Evolutionary conservation across 352 stramenopile genomes (phyloP).

Genomic region (Phytophthora sp.): DNA sequence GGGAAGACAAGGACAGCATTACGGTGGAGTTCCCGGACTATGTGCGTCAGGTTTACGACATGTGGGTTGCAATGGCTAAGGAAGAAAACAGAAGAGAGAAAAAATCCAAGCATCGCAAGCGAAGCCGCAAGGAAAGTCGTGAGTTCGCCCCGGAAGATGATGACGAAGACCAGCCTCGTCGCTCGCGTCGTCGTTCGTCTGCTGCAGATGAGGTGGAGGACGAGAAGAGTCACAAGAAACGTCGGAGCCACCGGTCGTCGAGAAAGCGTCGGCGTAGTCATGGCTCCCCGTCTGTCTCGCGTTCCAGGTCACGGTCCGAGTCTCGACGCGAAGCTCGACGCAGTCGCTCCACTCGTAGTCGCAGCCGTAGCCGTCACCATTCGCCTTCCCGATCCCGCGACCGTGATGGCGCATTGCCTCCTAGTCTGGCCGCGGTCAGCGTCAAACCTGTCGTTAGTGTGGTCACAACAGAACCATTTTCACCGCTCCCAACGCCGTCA

Average conservation of each 20-base stretch:
- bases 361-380: slow-evolving; percentile 38
- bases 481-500: slow-evolving; percentile 20
- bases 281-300: slow-evolving; percentile 41
- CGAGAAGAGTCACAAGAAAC: slow-evolving; percentile 39
- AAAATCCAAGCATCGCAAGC: slow-evolving; percentile 25
- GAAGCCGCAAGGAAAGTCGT: slow-evolving; percentile 35
- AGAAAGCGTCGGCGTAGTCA: slow-evolving; percentile 37
- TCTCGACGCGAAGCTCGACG: slow-evolving; percentile 28
- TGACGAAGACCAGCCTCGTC: slow-evolving; percentile 35
- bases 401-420: slow-evolving; percentile 22
- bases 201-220: slow-evolving; percentile 33
- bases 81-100: slow-evolving; percentile 44
- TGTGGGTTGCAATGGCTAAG: slow-evolving; percentile 46
- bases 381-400: slow-evolving; percentile 35
- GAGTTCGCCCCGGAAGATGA: slow-evolving; percentile 22
- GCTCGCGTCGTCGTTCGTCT: slow-evolving; percentile 36
- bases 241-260: slow-evolving; percentile 23
- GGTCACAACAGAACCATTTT: slow-evolving; percentile 13
- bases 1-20: slow-evolving; percentile 22
- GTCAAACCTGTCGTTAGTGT: slow-evolving; percentile 10
- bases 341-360: slow-evolving; percentile 27
- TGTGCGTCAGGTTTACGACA: slow-evolving; percentile 49
- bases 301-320: slow-evolving; percentile 44
- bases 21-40: slow-evolving; percentile 40
- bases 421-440: slow-evolving; percentile 26